Evolutionary conservation across 805 yeast genomes (phyloP).

Genomic region (Tetrapisispora pingtungensis): DNA sequence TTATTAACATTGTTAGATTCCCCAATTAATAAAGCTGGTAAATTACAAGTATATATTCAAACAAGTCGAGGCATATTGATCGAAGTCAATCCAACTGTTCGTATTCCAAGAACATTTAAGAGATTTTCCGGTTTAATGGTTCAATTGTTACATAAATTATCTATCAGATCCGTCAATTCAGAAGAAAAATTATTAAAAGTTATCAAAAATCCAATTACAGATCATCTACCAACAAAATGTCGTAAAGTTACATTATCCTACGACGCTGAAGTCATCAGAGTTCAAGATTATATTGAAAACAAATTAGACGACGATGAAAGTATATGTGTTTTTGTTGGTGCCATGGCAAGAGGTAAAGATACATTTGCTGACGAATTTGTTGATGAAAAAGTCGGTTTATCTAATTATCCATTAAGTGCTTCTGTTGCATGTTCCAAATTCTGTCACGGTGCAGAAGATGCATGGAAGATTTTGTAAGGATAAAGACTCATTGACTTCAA

Average conservation of each 20-base stretch:
- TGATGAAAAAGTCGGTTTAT: conserved; percentile 91
- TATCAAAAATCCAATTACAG: conserved; percentile 93
- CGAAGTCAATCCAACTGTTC: conserved; percentile 91
- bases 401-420: conserved; percentile 92
- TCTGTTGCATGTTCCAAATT: conserved; percentile 97
- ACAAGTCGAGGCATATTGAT: conserved; percentile 91
- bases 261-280: conserved; percentile 81
- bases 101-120: conserved; percentile 97
- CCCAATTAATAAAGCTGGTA: conserved; percentile 97
- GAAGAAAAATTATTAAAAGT: conserved; percentile 91
- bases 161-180: conserved; percentile 88
- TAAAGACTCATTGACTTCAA: too few relatives aligned
- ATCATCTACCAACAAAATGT: conserved; percentile 93
- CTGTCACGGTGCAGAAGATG: conserved; percentile 98
- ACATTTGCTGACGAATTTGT: conserved; percentile 95
- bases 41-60: conserved; percentile 89
- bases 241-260: conserved; percentile 85
- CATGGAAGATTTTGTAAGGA: conserved; percentile 66
- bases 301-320: conserved; percentile 82
- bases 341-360: conserved; percentile 98
- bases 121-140: conserved; percentile 98
- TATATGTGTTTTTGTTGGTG: conserved; percentile 96
- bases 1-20: conserved; percentile 86
- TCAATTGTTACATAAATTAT: conserved; percentile 82
- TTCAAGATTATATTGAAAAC: conserved; percentile 66